phyloP scores from a whole-genome alignment of 1,284 basidiomycete genomes.

The Cutaneotrichosporon dermatis region DNA sequence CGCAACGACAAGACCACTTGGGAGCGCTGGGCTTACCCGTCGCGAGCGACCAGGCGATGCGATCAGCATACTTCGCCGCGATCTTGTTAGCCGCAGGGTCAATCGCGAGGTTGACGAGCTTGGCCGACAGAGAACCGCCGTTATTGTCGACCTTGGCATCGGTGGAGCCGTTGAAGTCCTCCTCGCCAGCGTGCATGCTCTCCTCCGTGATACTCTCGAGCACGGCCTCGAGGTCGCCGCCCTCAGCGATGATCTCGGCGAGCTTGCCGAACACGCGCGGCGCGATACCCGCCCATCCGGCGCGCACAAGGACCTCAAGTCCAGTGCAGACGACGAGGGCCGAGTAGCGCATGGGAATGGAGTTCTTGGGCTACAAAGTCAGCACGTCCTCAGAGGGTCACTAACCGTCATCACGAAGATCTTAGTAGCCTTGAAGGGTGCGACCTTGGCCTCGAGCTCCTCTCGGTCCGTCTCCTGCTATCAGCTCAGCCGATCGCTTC shows the following conservation, averaged over 20 bases:
- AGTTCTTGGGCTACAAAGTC: background rate
- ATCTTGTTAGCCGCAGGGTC: background rate
- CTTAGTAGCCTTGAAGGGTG: background rate
- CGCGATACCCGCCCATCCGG: background rate
- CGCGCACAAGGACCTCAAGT: conserved; percentile 2
- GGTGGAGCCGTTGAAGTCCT: background rate
- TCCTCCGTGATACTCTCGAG: background rate
- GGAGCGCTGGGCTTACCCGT: background rate
- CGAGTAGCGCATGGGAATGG: background rate
- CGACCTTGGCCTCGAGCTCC: background rate
- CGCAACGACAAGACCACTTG: background rate
- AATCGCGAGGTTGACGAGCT: background rate
- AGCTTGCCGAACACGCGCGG: background rate
- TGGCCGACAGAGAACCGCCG: too few relatives aligned
- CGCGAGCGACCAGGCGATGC: background rate
- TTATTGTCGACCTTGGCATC: background rate
- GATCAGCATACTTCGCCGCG: background rate
- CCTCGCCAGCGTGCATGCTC: conserved; percentile 3
- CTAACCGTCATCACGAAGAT: background rate
- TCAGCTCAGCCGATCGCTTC: background rate
- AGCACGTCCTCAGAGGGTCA: background rate
- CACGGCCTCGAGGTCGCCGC: background rate
- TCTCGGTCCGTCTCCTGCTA: background rate
- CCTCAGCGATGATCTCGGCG: background rate
- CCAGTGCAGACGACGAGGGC: background rate